Percentiles rank a stretch among this genome's conserved stretches.
phyloP scores from a whole-genome alignment of 23 red algal species.

The Rhodosorus marinus region DNA sequence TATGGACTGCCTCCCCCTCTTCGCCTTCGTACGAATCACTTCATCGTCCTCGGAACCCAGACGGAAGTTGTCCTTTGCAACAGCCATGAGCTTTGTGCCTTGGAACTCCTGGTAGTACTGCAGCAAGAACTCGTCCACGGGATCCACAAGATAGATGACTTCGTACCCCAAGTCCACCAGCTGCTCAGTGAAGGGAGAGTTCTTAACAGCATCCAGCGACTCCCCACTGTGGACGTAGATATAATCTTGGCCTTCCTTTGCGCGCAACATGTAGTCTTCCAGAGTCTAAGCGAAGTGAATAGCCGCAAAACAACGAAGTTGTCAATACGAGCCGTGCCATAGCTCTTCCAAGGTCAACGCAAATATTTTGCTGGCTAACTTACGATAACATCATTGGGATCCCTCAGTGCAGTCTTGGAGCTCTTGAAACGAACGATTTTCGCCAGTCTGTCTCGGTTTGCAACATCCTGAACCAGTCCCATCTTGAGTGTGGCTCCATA shows the following conservation, averaged over 20 bases:
- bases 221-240: conserved; percentile 12
- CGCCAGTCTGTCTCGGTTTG: conserved; percentile 5
- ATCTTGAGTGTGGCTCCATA: conserved; percentile 7
- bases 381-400: neutral
- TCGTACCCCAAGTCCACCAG: conserved; percentile 1
- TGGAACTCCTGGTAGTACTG: neutral
- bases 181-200: conserved; percentile 11
- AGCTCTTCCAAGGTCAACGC: too few relatives aligned
- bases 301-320: too few relatives aligned
- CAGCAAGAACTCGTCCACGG: conserved; percentile 12
- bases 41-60: conserved; percentile 4
- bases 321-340: too few relatives aligned
- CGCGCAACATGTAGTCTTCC: conserved; percentile 4
- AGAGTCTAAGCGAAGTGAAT: too few relatives aligned
- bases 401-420: neutral
- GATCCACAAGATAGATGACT: conserved; percentile 4
- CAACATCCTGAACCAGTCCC: conserved; percentile 6
- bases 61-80: conserved; percentile 4
- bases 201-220: neutral
- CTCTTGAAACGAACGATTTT: conserved; percentile 8
- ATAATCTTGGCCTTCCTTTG: conserved; percentile 7
- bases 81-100: neutral
- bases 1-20: neutral
- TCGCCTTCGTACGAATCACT: neutral
- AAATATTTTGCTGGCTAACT: too few relatives aligned